Evolutionary conservation across 2,329 filamentous ascomycete genomes (phyloP).

Genomic region (Colletotrichum sp.): DNA sequence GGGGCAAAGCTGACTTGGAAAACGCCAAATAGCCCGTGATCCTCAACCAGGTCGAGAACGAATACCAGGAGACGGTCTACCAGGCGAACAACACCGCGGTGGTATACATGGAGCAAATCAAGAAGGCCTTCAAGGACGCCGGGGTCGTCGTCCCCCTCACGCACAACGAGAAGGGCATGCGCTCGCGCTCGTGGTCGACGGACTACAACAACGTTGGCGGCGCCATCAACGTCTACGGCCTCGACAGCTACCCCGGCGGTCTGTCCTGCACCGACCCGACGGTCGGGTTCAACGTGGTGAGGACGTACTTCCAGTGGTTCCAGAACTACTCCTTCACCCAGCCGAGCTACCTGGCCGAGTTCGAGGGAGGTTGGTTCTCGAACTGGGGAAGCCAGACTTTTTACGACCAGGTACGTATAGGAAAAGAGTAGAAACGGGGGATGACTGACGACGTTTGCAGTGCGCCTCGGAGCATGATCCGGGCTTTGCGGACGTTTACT

Average conservation of each 20-base stretch:
- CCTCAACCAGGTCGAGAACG: constrained; percentile 81
- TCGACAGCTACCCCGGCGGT: constrained; percentile 68
- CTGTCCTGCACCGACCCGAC: constrained; percentile 65
- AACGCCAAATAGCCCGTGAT: constrained; percentile 70
- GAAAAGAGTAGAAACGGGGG: constrained; percentile 36
- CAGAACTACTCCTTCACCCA: constrained; percentile 59
- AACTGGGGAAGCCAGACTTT: constrained; percentile 55
- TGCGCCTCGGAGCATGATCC: constrained; percentile 67
- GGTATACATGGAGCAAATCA: constrained; percentile 47
- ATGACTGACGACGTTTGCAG: constrained; percentile 55
- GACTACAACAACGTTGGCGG: constrained; percentile 63
- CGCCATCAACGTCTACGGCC: constrained; percentile 48
- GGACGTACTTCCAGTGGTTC: constrained; percentile 63
- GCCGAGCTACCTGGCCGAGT: constrained; percentile 57
- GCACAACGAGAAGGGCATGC: constrained; percentile 67
- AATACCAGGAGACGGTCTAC: constrained; percentile 66
- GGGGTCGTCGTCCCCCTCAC: constrained; percentile 79
- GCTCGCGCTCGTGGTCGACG: constrained; percentile 52
- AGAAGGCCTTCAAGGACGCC: constrained; percentile 69
- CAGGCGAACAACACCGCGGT: constrained; percentile 46
- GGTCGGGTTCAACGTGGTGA: constrained; percentile 35
- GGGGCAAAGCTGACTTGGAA: constrained; percentile 48
- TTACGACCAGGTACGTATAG: constrained; percentile 44
- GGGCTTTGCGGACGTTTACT: constrained; percentile 80
- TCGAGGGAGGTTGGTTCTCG: constrained; percentile 59